These are phyloP conservation scores for Coemansia sp. DNA, from an alignment of 192 early-diverging fungal genomes.

Conservation along the genomic window DNA sequence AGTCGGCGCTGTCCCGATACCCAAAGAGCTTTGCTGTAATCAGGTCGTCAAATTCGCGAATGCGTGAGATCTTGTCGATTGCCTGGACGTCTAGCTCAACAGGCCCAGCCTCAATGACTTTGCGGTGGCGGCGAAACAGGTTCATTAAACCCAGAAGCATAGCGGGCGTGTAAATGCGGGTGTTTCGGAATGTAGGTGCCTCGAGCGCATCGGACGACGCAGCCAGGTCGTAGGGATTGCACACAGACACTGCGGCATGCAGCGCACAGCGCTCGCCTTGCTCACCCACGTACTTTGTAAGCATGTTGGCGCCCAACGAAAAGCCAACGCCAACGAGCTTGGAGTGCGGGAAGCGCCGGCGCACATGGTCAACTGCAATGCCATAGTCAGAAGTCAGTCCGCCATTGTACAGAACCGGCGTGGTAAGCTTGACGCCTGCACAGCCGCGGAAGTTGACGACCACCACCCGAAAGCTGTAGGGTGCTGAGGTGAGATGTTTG, in stretches of 20 bases:
- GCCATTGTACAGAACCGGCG: slow-evolving; percentile 77
- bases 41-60: slow-evolving; percentile 81
- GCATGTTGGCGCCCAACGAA: slow-evolving; percentile 86
- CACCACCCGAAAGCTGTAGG: slow-evolving; percentile 67
- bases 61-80: slow-evolving; percentile 53
- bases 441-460: slow-evolving; percentile 91
- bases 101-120: slow-evolving; percentile 47
- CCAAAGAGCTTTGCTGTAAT: slow-evolving; percentile 70
- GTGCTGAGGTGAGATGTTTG: slow-evolving; percentile 54
- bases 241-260: slow-evolving; percentile 69
- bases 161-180: slow-evolving; percentile 55
- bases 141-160: slow-evolving; percentile 57
- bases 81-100: slow-evolving; percentile 50
- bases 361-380: slow-evolving; percentile 32
- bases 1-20: slow-evolving; percentile 80
- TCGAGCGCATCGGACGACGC: slow-evolving; percentile 47
- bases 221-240: slow-evolving; percentile 83
- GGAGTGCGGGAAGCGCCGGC: slow-evolving; percentile 56
- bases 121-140: slow-evolving; percentile 48
- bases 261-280: slow-evolving; percentile 71
- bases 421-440: slow-evolving; percentile 72
- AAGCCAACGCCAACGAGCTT: slow-evolving; percentile 81
- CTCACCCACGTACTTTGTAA: slow-evolving; percentile 89
- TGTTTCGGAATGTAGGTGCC: slow-evolving; percentile 53
- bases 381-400: slow-evolving; percentile 73